Base-by-base conservation (phyloP, 345 rosid species). In the Arabidopsis arenosa region DNA sequence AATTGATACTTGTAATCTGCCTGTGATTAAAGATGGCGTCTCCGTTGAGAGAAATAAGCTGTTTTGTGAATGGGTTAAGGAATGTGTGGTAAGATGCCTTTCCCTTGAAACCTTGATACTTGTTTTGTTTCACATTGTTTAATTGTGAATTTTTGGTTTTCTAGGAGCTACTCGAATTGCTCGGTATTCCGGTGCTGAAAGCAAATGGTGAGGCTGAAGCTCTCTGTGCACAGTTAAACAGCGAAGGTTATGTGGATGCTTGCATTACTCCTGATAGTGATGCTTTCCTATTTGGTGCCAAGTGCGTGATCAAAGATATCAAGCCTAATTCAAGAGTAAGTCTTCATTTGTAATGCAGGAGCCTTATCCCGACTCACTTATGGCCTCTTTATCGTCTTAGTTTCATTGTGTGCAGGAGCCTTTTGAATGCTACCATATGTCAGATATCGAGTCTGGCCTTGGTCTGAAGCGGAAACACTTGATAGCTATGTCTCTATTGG, bases 131-230 rank as follows among this genome's bases (percentile, higher is more conserved):
- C 36, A 32, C 53, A 21, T 21, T 30, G 0, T 37, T 7, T 33
- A 30, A 28, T 47, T 63, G 8, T 77, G 17, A 32, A 1, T 32
- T 35, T 28, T 49, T 56, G 32, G 15, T 26, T 80, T 51, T 58
- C 8, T 73, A 95, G 99, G 97, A 88, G 70, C 76, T 92, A 76
- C 89, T 95, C 59, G 78, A 89, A 71, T 78, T 95, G 32, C 82
- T 95, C n/a, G 96, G 97, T 66, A 89, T 95, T 82, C 99, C 96
- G 4, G 90, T 92, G 72, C 37, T 92, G 10, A 81, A 79, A 75
- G 96, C 97, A 7, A 84, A 80, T 28, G 94, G 96, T 35, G 99
- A 95, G 83, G 99, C 97, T 79, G 97, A 95, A 81, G 99, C 93
- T 17, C 81, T 90, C 66, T 95, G 97, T 73, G 97, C 96, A 4